Conservation (phyloP, 441 rosid species). For the Jatropha podagrica region DNA sequence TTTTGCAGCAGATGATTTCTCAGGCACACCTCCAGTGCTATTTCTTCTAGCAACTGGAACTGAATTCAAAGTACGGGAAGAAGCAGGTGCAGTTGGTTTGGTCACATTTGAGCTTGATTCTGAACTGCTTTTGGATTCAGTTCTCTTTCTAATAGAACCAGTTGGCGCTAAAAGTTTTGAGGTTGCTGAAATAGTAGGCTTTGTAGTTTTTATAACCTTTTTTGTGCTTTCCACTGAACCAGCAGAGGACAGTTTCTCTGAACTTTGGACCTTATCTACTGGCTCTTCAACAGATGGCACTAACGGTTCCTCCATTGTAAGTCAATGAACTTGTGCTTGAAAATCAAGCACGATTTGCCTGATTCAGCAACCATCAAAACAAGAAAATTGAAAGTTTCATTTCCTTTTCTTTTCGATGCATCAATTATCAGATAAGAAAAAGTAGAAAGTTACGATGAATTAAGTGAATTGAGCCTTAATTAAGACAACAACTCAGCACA, state of each 20-base stretch:
- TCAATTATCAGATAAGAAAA: background rate
- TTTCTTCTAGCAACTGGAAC: slow-evolving; percentile 68
- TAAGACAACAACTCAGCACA: background rate
- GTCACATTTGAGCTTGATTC: slow-evolving; percentile 43
- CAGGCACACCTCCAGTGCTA: slow-evolving; percentile 84
- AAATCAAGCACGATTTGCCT: slow-evolving; percentile 25
- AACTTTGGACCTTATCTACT: slow-evolving; percentile 27
- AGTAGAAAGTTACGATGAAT: background rate
- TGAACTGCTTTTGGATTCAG: slow-evolving; percentile 37
- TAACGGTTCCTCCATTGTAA: slow-evolving; percentile 59
- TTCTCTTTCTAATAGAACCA: slow-evolving; percentile 56
- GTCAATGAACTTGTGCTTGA: slow-evolving; percentile 28
- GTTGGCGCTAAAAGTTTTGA: slow-evolving; percentile 45
- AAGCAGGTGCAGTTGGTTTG: slow-evolving; percentile 49
- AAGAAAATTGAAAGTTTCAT: slow-evolving; percentile 17
- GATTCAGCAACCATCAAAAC: slow-evolving; percentile 24
- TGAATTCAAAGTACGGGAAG: slow-evolving; percentile 45
- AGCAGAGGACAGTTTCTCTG: slow-evolving; percentile 38
- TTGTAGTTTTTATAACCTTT: slow-evolving; percentile 37
- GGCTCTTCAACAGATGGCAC: slow-evolving; percentile 41
- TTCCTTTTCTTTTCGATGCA: background rate
- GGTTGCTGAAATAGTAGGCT: slow-evolving; percentile 40
- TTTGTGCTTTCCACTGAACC: slow-evolving; percentile 39
- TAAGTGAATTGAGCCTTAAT: background rate
- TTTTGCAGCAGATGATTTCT: slow-evolving; percentile 44